Evolutionary conservation across 2,329 filamentous ascomycete species (phyloP).

Genomic region (Colletotrichum noveboracense): DNA sequence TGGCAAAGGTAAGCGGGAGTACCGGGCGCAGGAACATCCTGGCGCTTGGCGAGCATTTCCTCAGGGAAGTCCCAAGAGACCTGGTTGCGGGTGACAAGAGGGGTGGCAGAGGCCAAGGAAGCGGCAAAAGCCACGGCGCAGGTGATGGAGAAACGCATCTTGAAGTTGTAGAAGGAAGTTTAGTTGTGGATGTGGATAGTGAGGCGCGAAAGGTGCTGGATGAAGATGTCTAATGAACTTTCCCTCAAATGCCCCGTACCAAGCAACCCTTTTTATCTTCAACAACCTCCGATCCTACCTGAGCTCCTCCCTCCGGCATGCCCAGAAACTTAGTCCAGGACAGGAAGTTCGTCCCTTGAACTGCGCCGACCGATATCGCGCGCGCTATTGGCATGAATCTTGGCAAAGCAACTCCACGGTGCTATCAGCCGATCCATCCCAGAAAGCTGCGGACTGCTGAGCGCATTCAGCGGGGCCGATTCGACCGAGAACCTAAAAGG

Average conservation of each 20-base stretch:
- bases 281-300: background rate
- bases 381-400: slow-evolving; percentile 1
- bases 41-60: slow-evolving; percentile 43
- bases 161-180: background rate
- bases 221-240: background rate
- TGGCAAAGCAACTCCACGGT: background rate
- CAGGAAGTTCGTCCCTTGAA: background rate
- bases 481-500: background rate
- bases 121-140: slow-evolving; percentile 31
- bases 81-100: slow-evolving; percentile 9
- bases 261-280: background rate
- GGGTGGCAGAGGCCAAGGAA: slow-evolving; percentile 27
- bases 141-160: slow-evolving; percentile 32
- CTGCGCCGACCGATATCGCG: slow-evolving; percentile 5
- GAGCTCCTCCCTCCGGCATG: background rate
- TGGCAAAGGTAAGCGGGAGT: slow-evolving; percentile 49
- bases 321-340: background rate
- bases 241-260: background rate
- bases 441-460: background rate
- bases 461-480: slow-evolving; percentile 1
- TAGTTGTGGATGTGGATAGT: background rate
- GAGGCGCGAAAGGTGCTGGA: background rate
- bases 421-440: background rate
- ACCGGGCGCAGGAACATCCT: slow-evolving; percentile 34
- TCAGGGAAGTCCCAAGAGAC: slow-evolving; percentile 32